These are phyloP conservation scores for Berberis vulgaris DNA, from an alignment of 164 flowering plant genomes.

Conservation along the genomic window DNA sequence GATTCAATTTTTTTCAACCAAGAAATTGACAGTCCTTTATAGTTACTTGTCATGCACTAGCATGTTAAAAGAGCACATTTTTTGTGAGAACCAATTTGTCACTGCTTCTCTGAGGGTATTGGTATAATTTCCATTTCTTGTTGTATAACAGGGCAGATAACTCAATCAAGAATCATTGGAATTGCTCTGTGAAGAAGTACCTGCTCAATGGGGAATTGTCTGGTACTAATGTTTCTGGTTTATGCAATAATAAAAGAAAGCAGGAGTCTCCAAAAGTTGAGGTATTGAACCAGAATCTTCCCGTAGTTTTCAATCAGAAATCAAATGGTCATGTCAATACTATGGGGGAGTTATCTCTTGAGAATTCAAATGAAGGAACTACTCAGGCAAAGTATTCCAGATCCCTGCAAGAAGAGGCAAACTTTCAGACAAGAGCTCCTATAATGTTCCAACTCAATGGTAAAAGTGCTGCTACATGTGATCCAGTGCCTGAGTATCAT, in stretches of 20 bases:
- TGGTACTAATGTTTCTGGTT: constrained; percentile 1
- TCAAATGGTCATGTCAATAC: constrained; percentile 3
- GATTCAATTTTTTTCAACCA: too few species aligned
- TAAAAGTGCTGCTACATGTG: background rate
- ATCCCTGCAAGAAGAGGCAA: constrained; percentile 4
- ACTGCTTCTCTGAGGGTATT: background rate
- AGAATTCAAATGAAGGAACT: constrained; percentile 5
- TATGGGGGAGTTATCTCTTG: constrained; percentile 12
- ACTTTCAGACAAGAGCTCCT: background rate
- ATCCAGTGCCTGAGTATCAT: background rate
- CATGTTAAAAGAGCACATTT: background rate
- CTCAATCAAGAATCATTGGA: constrained; percentile 60
- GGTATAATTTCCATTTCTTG: background rate
- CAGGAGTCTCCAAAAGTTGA: background rate
- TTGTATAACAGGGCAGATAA: constrained; percentile 40
- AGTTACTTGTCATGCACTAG: background rate
- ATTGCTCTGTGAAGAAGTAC: constrained; percentile 49
- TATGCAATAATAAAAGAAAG: constrained; percentile 1
- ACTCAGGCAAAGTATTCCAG: background rate
- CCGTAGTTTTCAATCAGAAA: constrained; percentile 3
- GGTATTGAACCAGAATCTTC: background rate
- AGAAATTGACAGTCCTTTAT: too few species aligned
- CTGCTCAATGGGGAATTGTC: constrained; percentile 9
- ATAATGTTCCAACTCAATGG: background rate
- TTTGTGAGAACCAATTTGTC: too few species aligned